phyloP scores from a whole-genome alignment of 108 stramenopile species.

The Conticribra weissflogii region DNA sequence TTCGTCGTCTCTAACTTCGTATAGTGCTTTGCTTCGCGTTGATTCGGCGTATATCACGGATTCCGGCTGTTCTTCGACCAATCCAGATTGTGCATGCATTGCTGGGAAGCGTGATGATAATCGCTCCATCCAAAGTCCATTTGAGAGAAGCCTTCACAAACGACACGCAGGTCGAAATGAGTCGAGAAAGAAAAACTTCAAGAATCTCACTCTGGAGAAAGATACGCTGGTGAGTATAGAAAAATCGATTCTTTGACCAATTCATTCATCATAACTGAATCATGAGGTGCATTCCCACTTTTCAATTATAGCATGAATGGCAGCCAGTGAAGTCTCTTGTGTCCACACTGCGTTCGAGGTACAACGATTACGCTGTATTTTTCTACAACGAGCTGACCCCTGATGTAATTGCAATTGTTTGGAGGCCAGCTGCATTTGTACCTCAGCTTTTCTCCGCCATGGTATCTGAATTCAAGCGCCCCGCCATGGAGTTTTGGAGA shows the following conservation, averaged over 20 bases:
- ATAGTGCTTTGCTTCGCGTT: slow-evolving; percentile 78
- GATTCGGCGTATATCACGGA: slow-evolving; percentile 63
- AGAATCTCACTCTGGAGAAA: slow-evolving; percentile 59
- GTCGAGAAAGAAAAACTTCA: slow-evolving; percentile 69
- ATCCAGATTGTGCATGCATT: slow-evolving; percentile 30
- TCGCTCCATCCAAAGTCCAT: slow-evolving; percentile 47
- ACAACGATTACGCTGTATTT: slow-evolving; percentile 71
- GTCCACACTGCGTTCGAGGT: slow-evolving; percentile 50
- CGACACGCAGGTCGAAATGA: slow-evolving; percentile 64
- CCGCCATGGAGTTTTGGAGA: slow-evolving; percentile 57
- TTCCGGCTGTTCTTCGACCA: slow-evolving; percentile 70
- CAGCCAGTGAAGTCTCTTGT: slow-evolving; percentile 71
- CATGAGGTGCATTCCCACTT: slow-evolving; percentile 1
- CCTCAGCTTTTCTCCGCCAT: slow-evolving; percentile 68
- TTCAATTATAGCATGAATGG: slow-evolving; percentile 56
- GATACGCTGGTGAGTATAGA: slow-evolving; percentile 44
- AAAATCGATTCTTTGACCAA: neutral
- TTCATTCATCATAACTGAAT: neutral
- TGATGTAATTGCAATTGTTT: slow-evolving; percentile 78
- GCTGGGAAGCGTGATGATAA: slow-evolving; percentile 8
- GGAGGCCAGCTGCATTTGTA: slow-evolving; percentile 70
- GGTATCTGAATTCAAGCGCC: slow-evolving; percentile 67
- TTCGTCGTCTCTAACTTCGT: slow-evolving; percentile 68
- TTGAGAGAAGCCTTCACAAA: slow-evolving; percentile 60
- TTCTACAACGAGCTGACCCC: slow-evolving; percentile 84